Evolutionary conservation across 192 early-diverging fungal species (phyloP), one percentile per base, ranked within the genome.

Genomic region (Entomortierella lignicola): DNA sequence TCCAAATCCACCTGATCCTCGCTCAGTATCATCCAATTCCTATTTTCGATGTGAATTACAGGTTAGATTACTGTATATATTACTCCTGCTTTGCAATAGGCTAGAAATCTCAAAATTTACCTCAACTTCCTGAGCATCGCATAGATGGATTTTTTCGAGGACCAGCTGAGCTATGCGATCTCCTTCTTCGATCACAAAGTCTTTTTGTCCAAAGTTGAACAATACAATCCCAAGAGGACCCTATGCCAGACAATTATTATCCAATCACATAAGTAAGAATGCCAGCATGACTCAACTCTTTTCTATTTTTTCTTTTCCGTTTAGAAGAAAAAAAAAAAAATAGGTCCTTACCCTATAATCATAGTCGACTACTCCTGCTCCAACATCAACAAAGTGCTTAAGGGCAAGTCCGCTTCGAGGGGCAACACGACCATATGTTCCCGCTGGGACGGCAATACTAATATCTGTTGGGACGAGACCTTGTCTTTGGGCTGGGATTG

Each of bases 81-180:
- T n/a, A n/a, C n/a, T n/a, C n/a, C n/a, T n/a, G n/a, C n/a, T n/a
- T n/a, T n/a, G n/a, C n/a, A n/a, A n/a, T n/a, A n/a, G n/a, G n/a
- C n/a, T n/a, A n/a, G n/a, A n/a, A n/a, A n/a, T n/a, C n/a, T n/a
- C n/a, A n/a, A 43, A 54, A 31, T 41, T 72, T 84, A 91, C 92
- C 66, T 94, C 86, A 7, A 96, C 91, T 71, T 95, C 92, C 11
- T 89, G 82, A 1, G 98, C 88, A 11, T 91, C 88, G 6, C 96
- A 93, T 2, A 91, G 94, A 44, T 72, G 89, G 31, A 97, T 95
- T 52, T 86, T 82, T 80, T 98, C 98, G 12, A 99, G 82, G 34
- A 99, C 90, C 57, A 99, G 81, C 84, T 99, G 98, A 15, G 98
- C 98, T 80, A 99, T 90, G 29, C 98, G 90, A 77, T 99, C 97